Evolutionary conservation across 352 stramenopile species (phyloP).

Genomic region (Globisporangium parvum): DNA sequence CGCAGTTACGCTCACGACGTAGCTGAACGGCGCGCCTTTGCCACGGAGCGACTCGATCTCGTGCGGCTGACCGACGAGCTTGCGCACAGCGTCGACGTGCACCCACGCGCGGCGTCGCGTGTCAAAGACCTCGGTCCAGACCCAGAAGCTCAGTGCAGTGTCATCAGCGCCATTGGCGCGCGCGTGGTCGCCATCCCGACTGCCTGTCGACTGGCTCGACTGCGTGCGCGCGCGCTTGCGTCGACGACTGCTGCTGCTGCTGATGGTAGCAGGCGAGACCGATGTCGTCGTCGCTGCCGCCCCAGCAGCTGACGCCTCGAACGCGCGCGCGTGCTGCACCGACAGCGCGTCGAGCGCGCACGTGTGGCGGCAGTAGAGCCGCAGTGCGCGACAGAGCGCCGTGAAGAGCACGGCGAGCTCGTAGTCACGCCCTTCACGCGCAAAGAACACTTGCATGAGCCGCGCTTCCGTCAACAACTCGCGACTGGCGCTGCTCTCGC

Average conservation of each 20-base stretch:
- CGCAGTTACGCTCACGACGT: slow-evolving; percentile 55
- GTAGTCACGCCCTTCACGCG: slow-evolving; percentile 28
- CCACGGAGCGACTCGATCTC: slow-evolving; percentile 47
- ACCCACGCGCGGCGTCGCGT: slow-evolving; percentile 43
- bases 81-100: slow-evolving; percentile 45
- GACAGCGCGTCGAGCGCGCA: slow-evolving; percentile 44
- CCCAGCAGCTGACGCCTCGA: slow-evolving; percentile 24
- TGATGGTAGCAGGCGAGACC: no score
- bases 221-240: slow-evolving; percentile 8
- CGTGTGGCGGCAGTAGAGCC: slow-evolving; percentile 48
- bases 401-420: slow-evolving; percentile 66
- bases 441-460: slow-evolving; percentile 50
- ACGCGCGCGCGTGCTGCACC: slow-evolving; percentile 36
- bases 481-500: background rate
- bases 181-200: background rate
- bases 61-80: slow-evolving; percentile 37
- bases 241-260: background rate
- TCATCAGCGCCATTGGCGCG: background rate
- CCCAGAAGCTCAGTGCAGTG: slow-evolving; percentile 29
- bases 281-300: background rate
- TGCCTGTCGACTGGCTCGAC: background rate
- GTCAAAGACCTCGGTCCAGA: slow-evolving; percentile 70
- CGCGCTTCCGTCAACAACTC: slow-evolving; percentile 37
- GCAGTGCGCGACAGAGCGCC: slow-evolving; percentile 43
- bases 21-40: slow-evolving; percentile 43